A percentile compares a stretch with the other conserved stretches of the same genome.
Conservation (phyloP, 2,329 filamentous ascomycete species). For the Plectosphaerella plurivora region DNA sequence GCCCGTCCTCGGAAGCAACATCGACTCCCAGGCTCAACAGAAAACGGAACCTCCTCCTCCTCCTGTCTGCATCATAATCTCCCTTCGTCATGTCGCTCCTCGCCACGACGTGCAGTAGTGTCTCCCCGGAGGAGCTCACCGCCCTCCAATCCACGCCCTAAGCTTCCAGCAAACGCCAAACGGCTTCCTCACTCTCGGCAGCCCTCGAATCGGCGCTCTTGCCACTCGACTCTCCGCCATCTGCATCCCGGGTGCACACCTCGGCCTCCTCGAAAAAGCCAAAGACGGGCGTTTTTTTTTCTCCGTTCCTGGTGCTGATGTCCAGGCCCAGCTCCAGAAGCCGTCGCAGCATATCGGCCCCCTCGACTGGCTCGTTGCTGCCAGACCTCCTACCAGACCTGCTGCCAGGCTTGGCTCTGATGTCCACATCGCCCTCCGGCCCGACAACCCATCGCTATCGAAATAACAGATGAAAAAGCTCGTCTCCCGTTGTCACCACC, state of each 20-base stretch:
- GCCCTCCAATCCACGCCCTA: not conserved
- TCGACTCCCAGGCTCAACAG: not conserved
- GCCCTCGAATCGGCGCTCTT: not conserved
- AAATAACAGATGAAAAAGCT: not conserved
- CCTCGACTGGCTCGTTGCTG: not conserved
- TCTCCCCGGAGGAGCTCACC: not conserved
- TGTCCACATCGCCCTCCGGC: not conserved
- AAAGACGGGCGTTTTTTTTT: not conserved
- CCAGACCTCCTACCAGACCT: not conserved
- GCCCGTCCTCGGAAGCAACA: not conserved
- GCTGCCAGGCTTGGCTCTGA: not conserved
- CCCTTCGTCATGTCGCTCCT: not conserved
- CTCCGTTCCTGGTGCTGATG: not conserved
- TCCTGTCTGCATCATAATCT: not conserved
- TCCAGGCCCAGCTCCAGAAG: not conserved
- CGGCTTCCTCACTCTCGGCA: not conserved
- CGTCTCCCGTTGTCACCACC: not conserved
- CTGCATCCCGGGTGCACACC: not conserved
- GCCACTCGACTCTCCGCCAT: not conserved
- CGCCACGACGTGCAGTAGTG: slow-evolving; percentile 1
- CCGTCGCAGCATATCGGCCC: not conserved
- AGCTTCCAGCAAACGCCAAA: not conserved
- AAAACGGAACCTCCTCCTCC: not conserved
- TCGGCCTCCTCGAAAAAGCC: not conserved
- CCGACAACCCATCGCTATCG: not conserved